Evolutionary conservation across 768 basidiomycete species (phyloP), one percentile per base, ranked within the genome.

Genomic region (Amyloporia xantha): DNA sequence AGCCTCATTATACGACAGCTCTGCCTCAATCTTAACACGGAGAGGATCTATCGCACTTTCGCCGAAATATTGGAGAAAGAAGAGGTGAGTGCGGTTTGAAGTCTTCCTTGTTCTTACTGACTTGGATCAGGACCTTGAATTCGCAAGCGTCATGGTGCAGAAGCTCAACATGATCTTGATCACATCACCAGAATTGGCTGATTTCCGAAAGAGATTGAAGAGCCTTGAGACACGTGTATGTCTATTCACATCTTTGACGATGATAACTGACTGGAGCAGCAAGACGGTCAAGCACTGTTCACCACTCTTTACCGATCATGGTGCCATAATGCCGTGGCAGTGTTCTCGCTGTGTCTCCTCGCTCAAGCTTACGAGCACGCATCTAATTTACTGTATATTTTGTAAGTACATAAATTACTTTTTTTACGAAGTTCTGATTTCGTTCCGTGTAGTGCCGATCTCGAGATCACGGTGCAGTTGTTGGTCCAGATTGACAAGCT

Each of bases 291-390:
- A 68, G 89, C 89, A 13, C 66, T 99, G 19, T 99, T 98, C 64
- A 90, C 88, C 10, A 90, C 87, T 0, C 71, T 99, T 2, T 99
- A 99, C 60, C 78, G 91, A 17, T 98, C 93, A 17, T 99, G 96
- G 96, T 98, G 93, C 63, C 96, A 99, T 59, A 97, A 97, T 61
- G 89, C 95, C 1, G 94, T 98, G 37, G 86, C 96, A 0, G 92
- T 92, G 1, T 96, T 99, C 62, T 92, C 96, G 1, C 75, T 99
- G 5, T 99, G 96, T 65, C 75, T 99, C 24, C 75, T 99, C 21
- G 96, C 96, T 4, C 96, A 99, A 64, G 95, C 96, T 2, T 99
- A 99, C 57, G 96, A 99, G 64, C 96, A 99, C 66, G 96, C 95
- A 1, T 95, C 92, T 19, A 97, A 94, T 64, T 76, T 99, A 3